Conservation (phyloP, 2,329 filamentous ascomycete genomes). For the Stagonosporopsis chrysanthemi region DNA sequence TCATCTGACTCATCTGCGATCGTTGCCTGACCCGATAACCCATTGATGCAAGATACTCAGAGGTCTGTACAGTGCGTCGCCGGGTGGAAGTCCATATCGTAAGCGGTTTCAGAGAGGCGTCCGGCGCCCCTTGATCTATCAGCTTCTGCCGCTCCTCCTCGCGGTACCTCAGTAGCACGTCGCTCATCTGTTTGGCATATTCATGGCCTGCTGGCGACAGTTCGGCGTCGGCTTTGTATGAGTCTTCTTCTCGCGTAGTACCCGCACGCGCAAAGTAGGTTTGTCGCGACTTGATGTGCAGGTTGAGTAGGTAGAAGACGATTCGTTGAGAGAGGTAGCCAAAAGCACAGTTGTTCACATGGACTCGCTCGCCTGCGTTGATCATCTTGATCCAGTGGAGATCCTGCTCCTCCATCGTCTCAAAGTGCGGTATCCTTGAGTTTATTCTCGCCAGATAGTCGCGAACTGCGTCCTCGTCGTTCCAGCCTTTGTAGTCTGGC, state of each 20-base stretch:
- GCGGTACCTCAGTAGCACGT: conserved; percentile 81
- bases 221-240: conserved; percentile 88
- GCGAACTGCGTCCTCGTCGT: conserved; percentile 87
- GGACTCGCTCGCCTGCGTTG: conserved; percentile 90
- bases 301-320: conserved; percentile 96
- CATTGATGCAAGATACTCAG: conserved; percentile 76
- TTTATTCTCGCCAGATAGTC: conserved; percentile 91
- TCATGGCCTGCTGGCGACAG: conserved; percentile 80
- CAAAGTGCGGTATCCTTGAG: conserved; percentile 91
- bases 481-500: conserved; percentile 94
- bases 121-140: conserved; percentile 71
- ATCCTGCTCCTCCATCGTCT: conserved; percentile 93
- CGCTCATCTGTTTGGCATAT: conserved; percentile 74
- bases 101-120: conserved; percentile 76
- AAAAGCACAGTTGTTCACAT: conserved; percentile 97
- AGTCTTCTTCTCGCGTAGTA: conserved; percentile 84
- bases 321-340: conserved; percentile 96
- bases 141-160: conserved; percentile 78
- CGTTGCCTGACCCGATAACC: conserved; percentile 90
- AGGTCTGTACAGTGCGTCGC: conserved; percentile 87
- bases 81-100: conserved; percentile 96
- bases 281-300: conserved; percentile 93
- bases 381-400: conserved; percentile 99
- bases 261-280: conserved; percentile 93
- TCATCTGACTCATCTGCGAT: conserved; percentile 96